Evolutionary conservation across 176 grass and related monocot species (phyloP), one percentile per base, ranked within the genome.

Genomic region (Rhynchospora tenuis): DNA sequence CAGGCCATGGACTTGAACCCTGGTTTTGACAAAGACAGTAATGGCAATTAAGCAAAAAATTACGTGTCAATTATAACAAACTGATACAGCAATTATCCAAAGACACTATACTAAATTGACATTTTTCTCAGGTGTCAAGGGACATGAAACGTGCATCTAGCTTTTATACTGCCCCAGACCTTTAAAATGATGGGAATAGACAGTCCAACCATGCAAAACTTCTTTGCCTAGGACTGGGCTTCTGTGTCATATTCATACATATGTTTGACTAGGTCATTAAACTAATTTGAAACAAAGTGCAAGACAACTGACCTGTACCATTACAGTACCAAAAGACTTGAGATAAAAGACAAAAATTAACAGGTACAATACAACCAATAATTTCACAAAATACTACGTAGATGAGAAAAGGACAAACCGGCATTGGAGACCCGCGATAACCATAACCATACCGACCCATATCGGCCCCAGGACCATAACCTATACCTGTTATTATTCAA

Each of bases 341-440:
- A 45, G 42, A 3, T 77, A 33, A 3, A 56, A 31, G 4, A 56
- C 17, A 19, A 56, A 55, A 55, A 52, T 67, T 82, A 52, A 19
- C 80, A 28, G 79, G 27, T 43, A 47, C 17, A 23, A 87, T 60
- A 50, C 64, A 60, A 83, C 58, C 70, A 78, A 88, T 56, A 55
- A 62, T 82, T 82, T 48, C 62, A 64, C 56, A 48, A 64, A 79
- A 82, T 66, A 52, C 55, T 64, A 77, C 51, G 33, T 86, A 11
- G 48, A 54, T 78, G 17, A 43, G 80, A 64, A 57, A 33, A 84
- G 89, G 38, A 84, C 89, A 84, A 86, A 95, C 92, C 82, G 87
- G 90, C 85, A 98, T 90, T 44, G 92, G 95, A 65, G 91, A 98
- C 89, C 95, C 92, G 86, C 90, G 85, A 89, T 90, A 95, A 13